Evolutionary conservation across 495 filamentous ascomycete species (phyloP), one percentile per base, ranked within the genome.

Genomic region (Podospora conica): DNA sequence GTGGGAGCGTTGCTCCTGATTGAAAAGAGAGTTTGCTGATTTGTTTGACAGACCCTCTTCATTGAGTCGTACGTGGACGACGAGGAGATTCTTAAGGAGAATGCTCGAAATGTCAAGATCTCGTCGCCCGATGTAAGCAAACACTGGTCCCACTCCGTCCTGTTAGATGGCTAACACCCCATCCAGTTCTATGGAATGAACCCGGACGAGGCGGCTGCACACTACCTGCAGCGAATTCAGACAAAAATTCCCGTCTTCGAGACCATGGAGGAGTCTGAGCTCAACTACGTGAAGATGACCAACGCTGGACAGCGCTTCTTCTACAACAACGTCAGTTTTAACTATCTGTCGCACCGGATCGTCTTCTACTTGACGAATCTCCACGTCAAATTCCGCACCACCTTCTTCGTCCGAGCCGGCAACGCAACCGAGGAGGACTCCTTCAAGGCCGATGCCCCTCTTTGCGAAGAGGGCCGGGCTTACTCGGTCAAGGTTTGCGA

Each of bases 231-330:
- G 65, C 89, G 96, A 25, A 97, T 98, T 72, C 86, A 90, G 61
- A 88, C 89, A 57, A 92, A 95, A 65, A 98, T 98, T 61, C 96
- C 96, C 22, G 87, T 93, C 65, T 98, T 97, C 70, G 94, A 98
- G 78, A 96, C 92, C 0, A 98, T 99, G 93, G 85, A 93, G 69
- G 95, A 98, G 72, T 81, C 84, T 28, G 92, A 97, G 65, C 81
- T 98, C 64, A 97, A 97, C 72, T 99, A 92, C 74, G 92, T 98
- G 82, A 98, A 97, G 86, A 96, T 99, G 93, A 96, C 96, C 69
- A 98, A 99, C 72, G 96, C 96, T 9, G 96, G 96, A n/a, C 88
- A 96, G 75, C 81, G 88, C 57, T 85, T 98, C 64, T 88, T 91
- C 64, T 91, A 97, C 70, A 99, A 98, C 80, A 97, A 97, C 69